Conservation (phyloP, 1,284 basidiomycete species). For the Cryptococcus floricola region DNA sequence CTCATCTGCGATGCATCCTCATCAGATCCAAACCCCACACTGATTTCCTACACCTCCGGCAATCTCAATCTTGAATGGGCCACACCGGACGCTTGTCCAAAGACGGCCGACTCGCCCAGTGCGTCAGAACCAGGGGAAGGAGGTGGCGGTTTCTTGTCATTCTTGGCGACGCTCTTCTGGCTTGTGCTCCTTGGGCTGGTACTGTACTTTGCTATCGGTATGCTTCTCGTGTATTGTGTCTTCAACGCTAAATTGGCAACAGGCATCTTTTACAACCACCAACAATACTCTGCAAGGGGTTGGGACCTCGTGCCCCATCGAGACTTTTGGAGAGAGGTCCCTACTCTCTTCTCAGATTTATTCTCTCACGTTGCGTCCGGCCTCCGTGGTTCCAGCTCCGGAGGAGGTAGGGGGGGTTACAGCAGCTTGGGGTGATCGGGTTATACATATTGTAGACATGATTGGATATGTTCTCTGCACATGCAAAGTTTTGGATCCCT, state of each 20-base stretch:
- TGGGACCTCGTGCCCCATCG: constrained; percentile 50
- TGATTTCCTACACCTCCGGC: constrained; percentile 38
- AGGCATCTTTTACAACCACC: constrained; percentile 50
- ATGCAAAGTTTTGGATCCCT: no score
- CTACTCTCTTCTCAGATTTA: constrained; percentile 39
- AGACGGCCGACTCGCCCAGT: constrained; percentile 10
- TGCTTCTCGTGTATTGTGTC: constrained; percentile 6
- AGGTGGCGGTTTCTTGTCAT: constrained; percentile 32
- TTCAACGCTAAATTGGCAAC: constrained; percentile 2
- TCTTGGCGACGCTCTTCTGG: constrained; percentile 45
- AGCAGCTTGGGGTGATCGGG: constrained; percentile 32
- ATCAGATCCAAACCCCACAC: constrained; percentile 23
- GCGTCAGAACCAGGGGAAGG: constrained; percentile 11
- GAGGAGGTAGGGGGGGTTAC: constrained; percentile 39
- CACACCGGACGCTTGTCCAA: constrained; percentile 43
- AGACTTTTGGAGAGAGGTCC: constrained; percentile 50
- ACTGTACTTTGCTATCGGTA: constrained; percentile 44
- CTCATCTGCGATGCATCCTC: constrained; percentile 31
- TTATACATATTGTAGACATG: background rate
- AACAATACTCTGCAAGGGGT: constrained; percentile 48
- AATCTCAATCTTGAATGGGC: constrained; percentile 39
- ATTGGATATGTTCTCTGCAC: background rate
- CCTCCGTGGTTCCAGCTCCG: constrained; percentile 26
- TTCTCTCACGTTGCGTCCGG: constrained; percentile 38
- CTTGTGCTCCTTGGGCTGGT: constrained; percentile 30